These are phyloP conservation scores for Pleurotus pulmonarius DNA, from an alignment of 768 basidiomycete genomes.

Conservation along the genomic window DNA sequence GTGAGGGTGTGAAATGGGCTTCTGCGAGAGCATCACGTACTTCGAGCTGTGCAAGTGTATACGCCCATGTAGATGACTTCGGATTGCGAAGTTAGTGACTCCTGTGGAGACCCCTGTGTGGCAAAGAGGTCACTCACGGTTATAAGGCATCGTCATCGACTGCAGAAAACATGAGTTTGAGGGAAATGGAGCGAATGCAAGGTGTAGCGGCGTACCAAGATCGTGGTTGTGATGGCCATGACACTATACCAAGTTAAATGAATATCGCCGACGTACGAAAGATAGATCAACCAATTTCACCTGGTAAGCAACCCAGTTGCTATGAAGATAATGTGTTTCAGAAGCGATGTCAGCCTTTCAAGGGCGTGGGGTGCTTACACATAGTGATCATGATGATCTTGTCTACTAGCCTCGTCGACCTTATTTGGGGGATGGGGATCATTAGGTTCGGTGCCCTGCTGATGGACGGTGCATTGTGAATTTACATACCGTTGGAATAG, in stretches of 20 bases:
- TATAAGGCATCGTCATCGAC: conserved; percentile 3
- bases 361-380: not conserved
- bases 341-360: no score
- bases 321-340: not conserved
- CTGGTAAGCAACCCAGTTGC: conserved; percentile 1
- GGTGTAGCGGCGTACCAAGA: not conserved
- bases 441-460: no score
- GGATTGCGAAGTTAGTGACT: not conserved
- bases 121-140: not conserved
- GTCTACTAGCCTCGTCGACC: conserved; percentile 1
- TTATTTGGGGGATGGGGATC: not conserved
- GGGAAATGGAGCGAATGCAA: not conserved
- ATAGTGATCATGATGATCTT: conserved; percentile 6
- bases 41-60: conserved; percentile 1
- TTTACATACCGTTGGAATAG: conserved; percentile 7
- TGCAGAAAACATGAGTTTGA: not conserved
- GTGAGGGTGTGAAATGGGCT: not conserved
- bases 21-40: not conserved
- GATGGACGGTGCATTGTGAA: not conserved
- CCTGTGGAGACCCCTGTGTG: no score
- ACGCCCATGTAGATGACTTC: conserved; percentile 3
- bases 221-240: conserved; percentile 5
- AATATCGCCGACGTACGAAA: not conserved
- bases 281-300: not conserved
- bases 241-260: not conserved